A percentile compares a stretch with the other conserved stretches of the same genome.
phyloP scores from a whole-genome alignment of 352 stramenopile genomes.

The Pythium chondricola region DNA sequence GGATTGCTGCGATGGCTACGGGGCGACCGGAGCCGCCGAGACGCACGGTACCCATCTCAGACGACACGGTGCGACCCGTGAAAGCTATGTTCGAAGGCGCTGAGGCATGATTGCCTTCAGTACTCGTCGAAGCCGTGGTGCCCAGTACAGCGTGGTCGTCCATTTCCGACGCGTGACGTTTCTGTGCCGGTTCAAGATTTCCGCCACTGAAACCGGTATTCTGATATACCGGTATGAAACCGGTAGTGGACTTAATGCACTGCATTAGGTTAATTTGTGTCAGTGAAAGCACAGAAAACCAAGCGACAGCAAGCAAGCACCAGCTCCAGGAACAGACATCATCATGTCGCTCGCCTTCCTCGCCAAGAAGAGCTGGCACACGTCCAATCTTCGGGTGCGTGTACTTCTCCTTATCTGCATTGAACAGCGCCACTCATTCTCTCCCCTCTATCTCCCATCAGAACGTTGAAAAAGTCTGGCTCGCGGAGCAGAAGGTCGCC shows the following conservation, averaged over 20 bases:
- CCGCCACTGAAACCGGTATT: background rate
- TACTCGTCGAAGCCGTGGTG: background rate
- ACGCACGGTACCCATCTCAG: slow-evolving; percentile 42
- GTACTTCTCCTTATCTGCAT: no score
- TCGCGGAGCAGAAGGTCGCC: slow-evolving; percentile 93
- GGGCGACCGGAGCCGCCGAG: slow-evolving; percentile 42
- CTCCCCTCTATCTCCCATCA: no score
- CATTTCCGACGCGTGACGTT: background rate
- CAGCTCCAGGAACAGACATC: background rate
- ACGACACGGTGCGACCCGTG: slow-evolving; percentile 24
- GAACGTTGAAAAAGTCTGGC: slow-evolving; percentile 98
- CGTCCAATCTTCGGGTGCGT: slow-evolving; percentile 88
- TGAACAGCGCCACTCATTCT: no score
- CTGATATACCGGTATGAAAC: background rate
- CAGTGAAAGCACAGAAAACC: background rate
- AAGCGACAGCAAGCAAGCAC: background rate
- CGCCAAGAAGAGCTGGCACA: slow-evolving; percentile 98
- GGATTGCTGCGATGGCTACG: slow-evolving; percentile 15
- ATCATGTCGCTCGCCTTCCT: slow-evolving; percentile 90
- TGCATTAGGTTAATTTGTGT: background rate
- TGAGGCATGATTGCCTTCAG: background rate
- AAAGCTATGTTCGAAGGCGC: slow-evolving; percentile 12
- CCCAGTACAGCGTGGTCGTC: background rate
- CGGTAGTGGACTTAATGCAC: background rate
- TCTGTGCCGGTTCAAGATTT: background rate